Evolutionary conservation across 176 grass and related monocot species (phyloP), one percentile per base, ranked within the genome.

Genomic region (Bonia amplexicaulis): DNA sequence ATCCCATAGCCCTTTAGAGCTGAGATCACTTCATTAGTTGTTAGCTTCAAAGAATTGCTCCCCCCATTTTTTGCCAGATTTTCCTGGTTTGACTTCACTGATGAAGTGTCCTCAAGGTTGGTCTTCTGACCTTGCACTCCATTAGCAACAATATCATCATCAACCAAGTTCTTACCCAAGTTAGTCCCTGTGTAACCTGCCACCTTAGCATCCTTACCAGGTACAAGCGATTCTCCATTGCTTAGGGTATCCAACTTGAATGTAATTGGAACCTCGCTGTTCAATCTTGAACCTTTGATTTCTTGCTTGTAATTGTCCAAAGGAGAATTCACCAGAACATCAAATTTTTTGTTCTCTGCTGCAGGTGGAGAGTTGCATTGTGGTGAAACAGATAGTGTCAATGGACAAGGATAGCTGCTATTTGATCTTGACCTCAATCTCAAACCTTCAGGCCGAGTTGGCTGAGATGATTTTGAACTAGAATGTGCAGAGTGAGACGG

Each of bases 401-500:
- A 63, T 76, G 80, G 78, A 81, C 29, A 31, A 70, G 52, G 89
- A 46, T 69, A 20, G 14, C 49, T 85, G n/a, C 57, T 66, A 69
- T 83, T 89, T 81, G 91, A 89, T 76, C 57, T 85, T 54, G 62
- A 57, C 69, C 37, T 60, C 39, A 76, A 73, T 63, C 63, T 76
- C 42, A 78, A 69, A 64, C 67, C 80, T 81, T 78, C 73, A 80
- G 27, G 71, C 27, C 76, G 73, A 70, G 85, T 79, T 68, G 73
- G 79, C 46, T 82, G 87, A 89, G 69, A 31, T 84, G 82, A 90
- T 35, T 87, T 90, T 68, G 87, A 90, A 74, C 81, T 87, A 80
- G 91, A 92, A 74, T 86, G 73, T 81, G 74, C 87, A 84, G 87
- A 93, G 41, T 14, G 85, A 68, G 85, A 90, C 46, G 69, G 44